Percentiles rank a stretch among this genome's conserved stretches.
Evolutionary conservation across 257 asterid species (phyloP).

Genomic region (Linderniella brevidens): DNA sequence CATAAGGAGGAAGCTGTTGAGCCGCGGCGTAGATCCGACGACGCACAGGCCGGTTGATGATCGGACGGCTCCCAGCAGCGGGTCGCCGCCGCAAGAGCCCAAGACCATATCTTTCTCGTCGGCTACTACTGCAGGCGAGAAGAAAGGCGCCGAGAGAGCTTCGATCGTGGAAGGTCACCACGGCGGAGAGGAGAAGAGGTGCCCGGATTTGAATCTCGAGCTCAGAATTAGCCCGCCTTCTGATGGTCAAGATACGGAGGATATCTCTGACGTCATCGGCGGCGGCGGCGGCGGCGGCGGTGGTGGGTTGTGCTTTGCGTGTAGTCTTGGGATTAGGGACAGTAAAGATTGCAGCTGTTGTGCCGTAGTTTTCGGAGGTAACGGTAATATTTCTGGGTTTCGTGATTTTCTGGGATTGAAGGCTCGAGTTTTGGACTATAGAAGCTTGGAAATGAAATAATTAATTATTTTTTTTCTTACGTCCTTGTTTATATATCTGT

Average conservation of each 20-base stretch:
- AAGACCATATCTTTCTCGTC: constrained; percentile 38
- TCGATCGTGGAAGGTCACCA: constrained; percentile 9
- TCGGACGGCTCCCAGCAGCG: too few relatives aligned
- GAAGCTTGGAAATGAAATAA: constrained; percentile 54
- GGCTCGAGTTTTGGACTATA: constrained; percentile 43
- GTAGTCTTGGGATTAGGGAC: constrained; percentile 30
- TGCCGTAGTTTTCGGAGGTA: constrained; percentile 3
- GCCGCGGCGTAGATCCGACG: constrained; percentile 73
- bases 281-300: constrained; percentile 12
- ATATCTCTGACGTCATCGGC: constrained; percentile 15
- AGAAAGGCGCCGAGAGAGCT: not conserved
- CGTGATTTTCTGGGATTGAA: constrained; percentile 44
- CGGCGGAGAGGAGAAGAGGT: constrained; percentile 19
- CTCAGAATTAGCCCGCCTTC: constrained; percentile 78
- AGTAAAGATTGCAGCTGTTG: constrained; percentile 37
- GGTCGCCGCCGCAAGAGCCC: not conserved
- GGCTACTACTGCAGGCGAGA: not conserved
- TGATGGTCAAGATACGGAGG: constrained; percentile 15
- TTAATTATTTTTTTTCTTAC: too few relatives aligned
- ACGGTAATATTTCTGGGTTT: constrained; percentile 15
- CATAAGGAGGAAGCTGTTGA: constrained; percentile 58
- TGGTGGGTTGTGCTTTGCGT: constrained; percentile 35
- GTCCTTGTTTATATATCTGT: too few relatives aligned
- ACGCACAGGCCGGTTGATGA: too few relatives aligned
- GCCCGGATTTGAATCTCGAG: constrained; percentile 81